Evolutionary conservation across 805 yeast species (phyloP).

Genomic region (Naumovozyma baii): DNA sequence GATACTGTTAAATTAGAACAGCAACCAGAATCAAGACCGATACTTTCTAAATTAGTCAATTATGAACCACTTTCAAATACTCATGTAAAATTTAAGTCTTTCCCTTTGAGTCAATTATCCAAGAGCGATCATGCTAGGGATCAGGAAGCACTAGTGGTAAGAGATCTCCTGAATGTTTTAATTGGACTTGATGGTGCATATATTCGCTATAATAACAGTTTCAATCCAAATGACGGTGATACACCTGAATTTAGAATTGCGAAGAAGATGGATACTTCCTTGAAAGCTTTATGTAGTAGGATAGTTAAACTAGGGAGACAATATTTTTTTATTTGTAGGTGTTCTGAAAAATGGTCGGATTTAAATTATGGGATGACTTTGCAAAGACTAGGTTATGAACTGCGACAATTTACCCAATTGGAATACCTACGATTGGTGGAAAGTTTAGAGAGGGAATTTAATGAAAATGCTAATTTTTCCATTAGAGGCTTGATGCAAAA

Average conservation of each 20-base stretch:
- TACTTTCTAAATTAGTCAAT: conserved; percentile 26
- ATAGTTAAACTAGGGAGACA: conserved; percentile 54
- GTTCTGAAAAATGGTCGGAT: conserved; percentile 49
- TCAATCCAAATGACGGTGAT: conserved; percentile 37
- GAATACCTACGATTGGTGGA: conserved; percentile 30
- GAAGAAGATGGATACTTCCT: conserved; percentile 60
- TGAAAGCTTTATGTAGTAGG: conserved; percentile 58
- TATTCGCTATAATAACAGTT: conserved; percentile 56
- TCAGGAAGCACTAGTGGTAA: conserved; percentile 65
- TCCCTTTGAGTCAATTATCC: conserved; percentile 33
- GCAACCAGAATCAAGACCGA: conserved; percentile 12
- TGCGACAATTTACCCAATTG: conserved; percentile 37
- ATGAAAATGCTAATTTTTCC: conserved; percentile 41
- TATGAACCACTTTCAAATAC: conserved; percentile 29
- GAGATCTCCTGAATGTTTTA: conserved; percentile 60
- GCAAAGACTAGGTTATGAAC: conserved; percentile 59
- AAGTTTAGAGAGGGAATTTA: conserved; percentile 45
- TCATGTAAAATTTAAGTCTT: conserved; percentile 32
- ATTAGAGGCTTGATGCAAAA: conserved; percentile 50
- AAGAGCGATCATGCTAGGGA: conserved; percentile 34
- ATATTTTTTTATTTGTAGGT: conserved; percentile 48
- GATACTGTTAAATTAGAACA: conserved; percentile 19
- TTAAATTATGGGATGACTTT: conserved; percentile 58
- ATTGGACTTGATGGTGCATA: conserved; percentile 71
- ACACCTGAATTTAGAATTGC: conserved; percentile 64